phyloP scores from a whole-genome alignment of 139 green algal species.

The Chlamydomonas sp. region DNA sequence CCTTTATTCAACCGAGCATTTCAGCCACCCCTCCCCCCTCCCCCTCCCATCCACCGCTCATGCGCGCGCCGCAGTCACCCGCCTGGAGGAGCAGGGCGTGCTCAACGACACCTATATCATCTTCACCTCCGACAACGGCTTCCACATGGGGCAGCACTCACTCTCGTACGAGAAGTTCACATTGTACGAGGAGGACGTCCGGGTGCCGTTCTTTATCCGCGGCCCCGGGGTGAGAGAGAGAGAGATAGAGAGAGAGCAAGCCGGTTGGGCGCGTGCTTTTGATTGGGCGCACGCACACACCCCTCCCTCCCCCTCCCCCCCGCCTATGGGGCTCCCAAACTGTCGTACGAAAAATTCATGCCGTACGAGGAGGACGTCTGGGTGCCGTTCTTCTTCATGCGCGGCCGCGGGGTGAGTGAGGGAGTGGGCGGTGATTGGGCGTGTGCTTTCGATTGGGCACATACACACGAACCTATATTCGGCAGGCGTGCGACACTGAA shows the following conservation, averaged over 20 bases:
- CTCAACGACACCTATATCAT: conserved; percentile 47
- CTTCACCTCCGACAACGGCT: conserved; percentile 39
- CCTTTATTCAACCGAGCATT: no score
- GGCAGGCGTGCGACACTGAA: no score
- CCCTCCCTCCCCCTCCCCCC: no score
- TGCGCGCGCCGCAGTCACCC: no score
- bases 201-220: conserved; percentile 36
- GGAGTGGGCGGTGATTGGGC: no score
- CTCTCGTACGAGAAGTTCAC: conserved; percentile 18
- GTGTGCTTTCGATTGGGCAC: no score
- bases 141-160: conserved; percentile 28
- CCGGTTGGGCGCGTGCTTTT: no score
- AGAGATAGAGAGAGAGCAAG: conserved; percentile 20
- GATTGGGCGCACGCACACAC: no score
- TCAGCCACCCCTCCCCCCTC: no score
- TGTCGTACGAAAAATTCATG: conserved; percentile 19
- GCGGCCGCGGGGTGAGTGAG: conserved; percentile 24
- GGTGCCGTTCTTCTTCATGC: conserved; percentile 38
- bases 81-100: conserved; percentile 16
- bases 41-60: no score
- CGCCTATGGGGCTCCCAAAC: conserved; percentile 14
- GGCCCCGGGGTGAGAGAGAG: conserved; percentile 17
- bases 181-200: conserved; percentile 30
- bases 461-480: no score
- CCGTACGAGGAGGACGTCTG: conserved; percentile 33